Evolutionary conservation across 2,329 filamentous ascomycete species (phyloP).

Genomic region (Rutstroemia sydowiana): DNA sequence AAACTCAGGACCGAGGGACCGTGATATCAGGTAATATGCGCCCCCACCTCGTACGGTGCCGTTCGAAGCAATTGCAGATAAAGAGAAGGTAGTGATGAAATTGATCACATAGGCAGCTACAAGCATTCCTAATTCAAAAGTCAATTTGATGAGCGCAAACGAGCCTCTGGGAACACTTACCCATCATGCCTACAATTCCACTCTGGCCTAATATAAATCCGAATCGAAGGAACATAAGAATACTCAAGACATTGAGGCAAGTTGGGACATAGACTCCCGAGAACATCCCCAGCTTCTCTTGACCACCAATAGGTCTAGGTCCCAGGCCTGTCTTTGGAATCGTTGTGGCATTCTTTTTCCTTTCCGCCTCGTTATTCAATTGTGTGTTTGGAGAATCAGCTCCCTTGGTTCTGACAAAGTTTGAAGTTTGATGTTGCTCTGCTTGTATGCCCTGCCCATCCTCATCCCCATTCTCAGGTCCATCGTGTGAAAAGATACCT

Average conservation of each 20-base stretch:
- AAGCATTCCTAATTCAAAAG: conserved; percentile 44
- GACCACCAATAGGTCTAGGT: conserved; percentile 33
- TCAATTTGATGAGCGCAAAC: not conserved
- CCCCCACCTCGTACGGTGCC: conserved; percentile 82
- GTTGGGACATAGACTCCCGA: conserved; percentile 81
- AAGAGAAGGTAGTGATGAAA: conserved; percentile 75
- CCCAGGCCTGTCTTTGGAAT: conserved; percentile 33
- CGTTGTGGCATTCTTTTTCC: conserved; percentile 26
- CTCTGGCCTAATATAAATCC: conserved; percentile 65
- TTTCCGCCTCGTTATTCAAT: conserved; percentile 21
- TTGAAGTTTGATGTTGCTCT: conserved; percentile 1
- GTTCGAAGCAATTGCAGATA: conserved; percentile 85
- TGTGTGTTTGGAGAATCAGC: conserved; percentile 22
- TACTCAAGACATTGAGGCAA: conserved; percentile 82
- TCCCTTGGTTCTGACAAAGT: conserved; percentile 4
- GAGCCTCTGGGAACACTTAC: not conserved
- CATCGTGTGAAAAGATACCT: not conserved
- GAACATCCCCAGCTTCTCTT: conserved; percentile 65
- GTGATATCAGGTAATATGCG: conserved; percentile 82
- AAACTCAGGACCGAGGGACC: conserved; percentile 80
- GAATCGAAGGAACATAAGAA: conserved; percentile 88
- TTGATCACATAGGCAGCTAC: conserved; percentile 71
- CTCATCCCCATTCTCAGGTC: not conserved
- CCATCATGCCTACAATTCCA: conserved; percentile 10
- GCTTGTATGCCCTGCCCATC: not conserved